Conservation (phyloP, 768 basidiomycete species). For the Galerina marginata region DNA sequence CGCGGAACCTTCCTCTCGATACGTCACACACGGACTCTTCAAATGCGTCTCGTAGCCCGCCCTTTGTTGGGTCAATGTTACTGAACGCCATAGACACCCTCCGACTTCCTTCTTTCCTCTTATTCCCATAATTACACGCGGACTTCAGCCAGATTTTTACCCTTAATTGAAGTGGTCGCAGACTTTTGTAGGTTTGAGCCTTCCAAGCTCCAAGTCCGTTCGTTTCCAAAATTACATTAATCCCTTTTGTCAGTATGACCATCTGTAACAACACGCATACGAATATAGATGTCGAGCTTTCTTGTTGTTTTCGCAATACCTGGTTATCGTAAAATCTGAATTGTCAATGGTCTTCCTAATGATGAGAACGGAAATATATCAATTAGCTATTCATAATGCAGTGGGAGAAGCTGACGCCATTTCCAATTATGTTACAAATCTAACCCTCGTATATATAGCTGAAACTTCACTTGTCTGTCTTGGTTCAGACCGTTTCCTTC, state of each 20-base stretch:
- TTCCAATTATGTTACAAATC: constrained; percentile 2
- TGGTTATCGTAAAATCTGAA: neutral
- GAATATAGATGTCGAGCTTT: constrained; percentile 15
- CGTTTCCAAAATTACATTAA: constrained; percentile 13
- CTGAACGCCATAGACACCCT: neutral
- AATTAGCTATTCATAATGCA: too few relatives aligned
- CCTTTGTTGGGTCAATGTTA: neutral
- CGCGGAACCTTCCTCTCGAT: neutral
- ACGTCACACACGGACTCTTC: neutral
- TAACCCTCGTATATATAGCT: neutral
- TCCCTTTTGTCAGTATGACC: neutral
- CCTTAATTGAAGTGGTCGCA: constrained; percentile 1
- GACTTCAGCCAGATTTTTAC: neutral
- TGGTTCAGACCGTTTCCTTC: neutral
- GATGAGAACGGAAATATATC: neutral
- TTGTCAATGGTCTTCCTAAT: too few relatives aligned
- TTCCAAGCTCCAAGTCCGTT: neutral
- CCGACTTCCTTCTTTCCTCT: neutral
- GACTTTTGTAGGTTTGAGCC: neutral
- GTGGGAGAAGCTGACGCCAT: constrained; percentile 10
- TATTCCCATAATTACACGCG: too few relatives aligned
- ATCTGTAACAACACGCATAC: constrained; percentile 15
- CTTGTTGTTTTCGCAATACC: neutral
- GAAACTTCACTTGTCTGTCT: neutral
- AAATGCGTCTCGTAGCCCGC: neutral